Evolutionary conservation across 176 grass and related monocot species (phyloP).

Genomic region (Echinochloa phyllopogon): DNA sequence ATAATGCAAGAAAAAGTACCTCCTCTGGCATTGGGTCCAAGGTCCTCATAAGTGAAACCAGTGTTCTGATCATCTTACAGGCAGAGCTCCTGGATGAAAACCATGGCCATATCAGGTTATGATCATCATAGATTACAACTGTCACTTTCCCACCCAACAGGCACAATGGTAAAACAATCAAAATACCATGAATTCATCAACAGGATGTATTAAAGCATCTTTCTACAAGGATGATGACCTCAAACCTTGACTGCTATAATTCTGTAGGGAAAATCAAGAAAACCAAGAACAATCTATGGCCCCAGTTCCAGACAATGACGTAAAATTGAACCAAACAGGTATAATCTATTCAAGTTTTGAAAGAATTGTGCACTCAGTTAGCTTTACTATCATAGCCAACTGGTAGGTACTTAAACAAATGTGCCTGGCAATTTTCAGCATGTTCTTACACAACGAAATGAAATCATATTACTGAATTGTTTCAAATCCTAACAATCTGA

Average conservation of each 20-base stretch:
- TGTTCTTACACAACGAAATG: conserved; percentile 2
- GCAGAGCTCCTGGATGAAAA: conserved; percentile 76
- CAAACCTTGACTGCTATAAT: not conserved
- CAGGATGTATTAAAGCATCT: not conserved
- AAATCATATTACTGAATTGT: conserved; percentile 31
- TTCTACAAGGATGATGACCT: not conserved
- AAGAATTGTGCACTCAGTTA: not conserved
- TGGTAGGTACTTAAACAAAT: not conserved
- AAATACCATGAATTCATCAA: not conserved
- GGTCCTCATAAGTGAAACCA: conserved; percentile 98
- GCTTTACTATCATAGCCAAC: conserved; percentile 7
- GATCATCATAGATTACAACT: not conserved
- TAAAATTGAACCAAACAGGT: not conserved
- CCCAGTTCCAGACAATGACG: not conserved
- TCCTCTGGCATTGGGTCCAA: conserved; percentile 96
- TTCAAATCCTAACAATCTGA: conserved; percentile 10
- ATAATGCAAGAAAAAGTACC: conserved; percentile 48
- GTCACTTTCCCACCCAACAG: not conserved
- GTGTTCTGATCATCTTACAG: conserved; percentile 96
- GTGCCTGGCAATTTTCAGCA: not conserved
- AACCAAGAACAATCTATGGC: conserved; percentile 3
- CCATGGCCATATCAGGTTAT: conserved; percentile 33
- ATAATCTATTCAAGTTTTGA: not conserved
- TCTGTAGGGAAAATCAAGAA: conserved; percentile 16
- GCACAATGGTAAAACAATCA: conserved; percentile 1